phyloP scores from a whole-genome alignment of 371 early-diverging fungal species.

The Mortierella sp. region DNA sequence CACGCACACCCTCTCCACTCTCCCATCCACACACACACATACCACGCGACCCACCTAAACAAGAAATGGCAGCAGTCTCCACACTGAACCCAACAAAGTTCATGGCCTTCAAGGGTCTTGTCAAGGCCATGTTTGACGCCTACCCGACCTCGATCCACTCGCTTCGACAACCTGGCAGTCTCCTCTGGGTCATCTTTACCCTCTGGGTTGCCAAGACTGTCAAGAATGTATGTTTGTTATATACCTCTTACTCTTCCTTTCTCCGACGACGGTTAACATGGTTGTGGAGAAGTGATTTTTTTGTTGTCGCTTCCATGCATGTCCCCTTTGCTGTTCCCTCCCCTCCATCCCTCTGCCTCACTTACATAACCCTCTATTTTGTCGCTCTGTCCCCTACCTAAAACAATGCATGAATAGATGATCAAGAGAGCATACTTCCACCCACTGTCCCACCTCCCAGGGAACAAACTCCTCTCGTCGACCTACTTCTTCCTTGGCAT shows the following conservation, averaged over 20 bases:
- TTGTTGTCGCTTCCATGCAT: neutral
- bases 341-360: neutral
- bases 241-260: neutral
- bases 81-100: conserved; percentile 12
- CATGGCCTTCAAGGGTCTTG: neutral
- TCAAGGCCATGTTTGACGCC: conserved; percentile 1
- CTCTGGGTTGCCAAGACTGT: conserved; percentile 19
- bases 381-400: too few relatives aligned
- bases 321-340: neutral
- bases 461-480: conserved; percentile 26
- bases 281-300: neutral
- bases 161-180: neutral
- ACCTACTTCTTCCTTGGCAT: conserved; percentile 19
- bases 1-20: neutral
- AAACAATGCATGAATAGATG: conserved; percentile 15
- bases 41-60: neutral
- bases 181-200: conserved; percentile 23
- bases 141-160: conserved; percentile 11
- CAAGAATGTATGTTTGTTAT: conserved; percentile 17
- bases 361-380: neutral
- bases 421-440: conserved; percentile 32
- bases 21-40: neutral
- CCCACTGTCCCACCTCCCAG: conserved; percentile 23
- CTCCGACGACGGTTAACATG: neutral
- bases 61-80: conserved; percentile 8